These are phyloP conservation scores for Colletotrichum orbiculare DNA, from an alignment of 2,329 filamentous ascomycete species.

Conservation along the genomic window DNA sequence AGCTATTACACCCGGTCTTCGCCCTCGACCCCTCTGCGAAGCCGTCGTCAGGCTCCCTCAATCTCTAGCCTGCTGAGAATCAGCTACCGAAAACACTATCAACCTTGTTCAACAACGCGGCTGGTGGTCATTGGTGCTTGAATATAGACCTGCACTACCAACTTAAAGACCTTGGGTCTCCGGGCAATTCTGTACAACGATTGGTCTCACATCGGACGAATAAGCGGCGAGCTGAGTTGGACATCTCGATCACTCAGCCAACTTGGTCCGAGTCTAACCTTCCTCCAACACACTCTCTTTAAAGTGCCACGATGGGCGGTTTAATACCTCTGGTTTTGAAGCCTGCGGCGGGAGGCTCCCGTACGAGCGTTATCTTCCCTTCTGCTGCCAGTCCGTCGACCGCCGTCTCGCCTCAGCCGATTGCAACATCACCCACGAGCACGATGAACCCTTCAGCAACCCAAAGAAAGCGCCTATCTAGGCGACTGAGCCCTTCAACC, in stretches of 20 bases:
- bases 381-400: slow-evolving; percentile 22
- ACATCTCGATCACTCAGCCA: slow-evolving; percentile 11
- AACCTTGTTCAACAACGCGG: slow-evolving; percentile 9
- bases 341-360: slow-evolving; percentile 36
- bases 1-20: not conserved
- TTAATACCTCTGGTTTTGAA: slow-evolving; percentile 47
- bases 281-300: slow-evolving; percentile 7
- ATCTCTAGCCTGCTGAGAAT: not conserved
- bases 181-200: slow-evolving; percentile 2
- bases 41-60: not conserved
- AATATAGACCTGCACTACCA: not conserved
- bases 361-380: slow-evolving; percentile 38
- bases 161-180: slow-evolving; percentile 10
- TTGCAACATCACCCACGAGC: slow-evolving; percentile 42
- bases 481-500: slow-evolving; percentile 37
- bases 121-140: slow-evolving; percentile 9
- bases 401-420: slow-evolving; percentile 24
- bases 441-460: slow-evolving; percentile 36
- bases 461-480: slow-evolving; percentile 40
- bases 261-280: not conserved
- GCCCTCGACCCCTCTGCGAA: not conserved
- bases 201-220: slow-evolving; percentile 34
- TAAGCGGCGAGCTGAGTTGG: slow-evolving; percentile 24
- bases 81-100: slow-evolving; percentile 17
- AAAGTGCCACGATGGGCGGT: slow-evolving; percentile 42